These are phyloP conservation scores for Amauroascus niger DNA, from an alignment of 2,329 filamentous ascomycete genomes.

Conservation along the genomic window DNA sequence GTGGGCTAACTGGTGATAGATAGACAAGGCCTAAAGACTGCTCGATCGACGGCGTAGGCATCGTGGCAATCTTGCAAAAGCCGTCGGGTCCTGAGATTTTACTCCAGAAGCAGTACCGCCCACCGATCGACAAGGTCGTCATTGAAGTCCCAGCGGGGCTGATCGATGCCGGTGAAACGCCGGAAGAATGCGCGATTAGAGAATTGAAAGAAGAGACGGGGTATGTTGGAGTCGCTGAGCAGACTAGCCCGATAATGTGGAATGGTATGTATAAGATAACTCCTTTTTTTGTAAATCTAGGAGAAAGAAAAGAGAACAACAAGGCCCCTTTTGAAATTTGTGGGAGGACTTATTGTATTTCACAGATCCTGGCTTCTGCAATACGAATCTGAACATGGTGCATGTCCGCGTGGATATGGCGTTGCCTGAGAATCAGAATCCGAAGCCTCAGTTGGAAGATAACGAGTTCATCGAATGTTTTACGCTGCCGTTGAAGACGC, in stretches of 20 bases:
- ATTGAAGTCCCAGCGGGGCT: constrained; percentile 54
- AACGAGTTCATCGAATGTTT: constrained; percentile 78
- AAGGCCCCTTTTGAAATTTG: neutral
- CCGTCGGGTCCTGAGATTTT: constrained; percentile 42
- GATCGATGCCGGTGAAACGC: constrained; percentile 49
- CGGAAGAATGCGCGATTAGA: constrained; percentile 47
- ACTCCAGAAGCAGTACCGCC: constrained; percentile 52
- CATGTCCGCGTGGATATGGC: constrained; percentile 64
- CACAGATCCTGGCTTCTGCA: constrained; percentile 42
- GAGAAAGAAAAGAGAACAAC: too few species aligned
- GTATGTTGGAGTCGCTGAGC: constrained; percentile 44
- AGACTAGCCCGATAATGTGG: constrained; percentile 37
- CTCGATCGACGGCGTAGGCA: constrained; percentile 48
- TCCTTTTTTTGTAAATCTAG: neutral
- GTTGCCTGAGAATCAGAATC: constrained; percentile 58
- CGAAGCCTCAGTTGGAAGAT: constrained; percentile 61
- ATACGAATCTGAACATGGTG: constrained; percentile 47
- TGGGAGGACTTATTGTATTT: neutral
- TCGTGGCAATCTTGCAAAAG: constrained; percentile 50
- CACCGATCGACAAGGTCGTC: constrained; percentile 48
- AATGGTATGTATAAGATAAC: constrained; percentile 30
- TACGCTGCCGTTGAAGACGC: constrained; percentile 51
- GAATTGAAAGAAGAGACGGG: constrained; percentile 56
- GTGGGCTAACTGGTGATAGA: neutral
- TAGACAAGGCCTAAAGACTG: constrained; percentile 44